Conservation (phyloP, 192 early-diverging fungal species). For the Dimargaris verticillata region DNA sequence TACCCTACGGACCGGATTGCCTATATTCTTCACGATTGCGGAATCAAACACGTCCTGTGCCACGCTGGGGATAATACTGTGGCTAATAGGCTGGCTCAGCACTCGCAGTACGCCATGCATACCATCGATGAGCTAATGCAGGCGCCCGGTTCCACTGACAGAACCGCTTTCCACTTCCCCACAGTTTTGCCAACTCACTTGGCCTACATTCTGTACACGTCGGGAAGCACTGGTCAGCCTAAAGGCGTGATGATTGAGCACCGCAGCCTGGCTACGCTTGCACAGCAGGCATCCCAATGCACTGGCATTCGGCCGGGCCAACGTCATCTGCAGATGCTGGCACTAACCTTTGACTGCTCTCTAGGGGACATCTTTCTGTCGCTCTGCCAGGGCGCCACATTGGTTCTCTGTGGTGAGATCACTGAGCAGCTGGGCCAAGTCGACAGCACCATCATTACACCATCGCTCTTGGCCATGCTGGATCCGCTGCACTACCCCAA, state of each 20-base stretch:
- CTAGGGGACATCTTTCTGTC: neutral
- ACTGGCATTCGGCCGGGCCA: neutral
- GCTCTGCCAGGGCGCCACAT: slow-evolving; percentile 1
- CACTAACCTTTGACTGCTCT: neutral
- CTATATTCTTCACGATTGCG: neutral
- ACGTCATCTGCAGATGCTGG: slow-evolving; percentile 1
- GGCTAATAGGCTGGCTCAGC: neutral
- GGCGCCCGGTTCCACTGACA: too few species aligned
- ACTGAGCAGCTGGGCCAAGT: neutral
- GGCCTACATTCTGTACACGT: slow-evolving; percentile 3
- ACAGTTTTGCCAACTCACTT: neutral
- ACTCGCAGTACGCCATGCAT: too few species aligned
- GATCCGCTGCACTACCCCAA: neutral
- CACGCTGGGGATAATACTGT: neutral
- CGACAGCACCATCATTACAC: neutral
- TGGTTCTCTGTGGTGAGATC: neutral
- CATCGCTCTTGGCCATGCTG: neutral
- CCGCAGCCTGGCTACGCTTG: neutral
- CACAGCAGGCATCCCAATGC: neutral
- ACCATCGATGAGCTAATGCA: neutral
- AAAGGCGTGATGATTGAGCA: neutral
- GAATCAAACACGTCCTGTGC: neutral
- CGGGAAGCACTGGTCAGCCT: slow-evolving; percentile 5
- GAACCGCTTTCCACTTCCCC: neutral
- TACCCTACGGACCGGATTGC: neutral